Conservation (phyloP, 306 rosid genomes). For the Cucurbita ficifolia region DNA sequence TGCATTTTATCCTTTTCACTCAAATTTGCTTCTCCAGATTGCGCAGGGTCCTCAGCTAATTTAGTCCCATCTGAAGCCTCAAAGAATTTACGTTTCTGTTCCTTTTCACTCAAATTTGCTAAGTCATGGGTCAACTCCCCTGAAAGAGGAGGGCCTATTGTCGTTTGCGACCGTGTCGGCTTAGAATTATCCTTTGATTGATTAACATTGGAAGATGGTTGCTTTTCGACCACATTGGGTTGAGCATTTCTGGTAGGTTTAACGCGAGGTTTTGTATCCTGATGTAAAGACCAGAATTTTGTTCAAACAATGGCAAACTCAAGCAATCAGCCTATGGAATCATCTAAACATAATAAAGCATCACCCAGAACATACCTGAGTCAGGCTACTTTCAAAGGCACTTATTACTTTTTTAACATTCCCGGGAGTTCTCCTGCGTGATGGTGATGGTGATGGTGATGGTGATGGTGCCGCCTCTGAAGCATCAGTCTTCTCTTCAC, state of each 20-base stretch:
- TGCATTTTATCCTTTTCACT: slow-evolving; percentile 7
- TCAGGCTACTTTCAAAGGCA: slow-evolving; percentile 50
- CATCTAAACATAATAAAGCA: slow-evolving; percentile 5
- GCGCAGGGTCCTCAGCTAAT: too few relatives aligned
- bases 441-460: too few relatives aligned
- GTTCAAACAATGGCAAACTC: not conserved
- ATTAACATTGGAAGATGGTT: slow-evolving; percentile 9
- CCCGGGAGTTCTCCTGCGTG: slow-evolving; percentile 24
- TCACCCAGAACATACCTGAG: slow-evolving; percentile 41
- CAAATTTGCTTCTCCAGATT: slow-evolving; percentile 18
- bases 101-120: slow-evolving; percentile 3
- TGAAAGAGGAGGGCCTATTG: slow-evolving; percentile 3
- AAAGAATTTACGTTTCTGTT: slow-evolving; percentile 7
- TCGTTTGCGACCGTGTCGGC: slow-evolving; percentile 3
- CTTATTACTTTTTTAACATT: slow-evolving; percentile 55
- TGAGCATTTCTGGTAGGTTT: slow-evolving; percentile 29
- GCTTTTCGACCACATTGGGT: slow-evolving; percentile 11
- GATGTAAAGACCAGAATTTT: slow-evolving; percentile 14
- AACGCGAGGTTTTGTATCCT: slow-evolving; percentile 44
- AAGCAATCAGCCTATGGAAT: slow-evolving; percentile 4
- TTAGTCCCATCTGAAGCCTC: slow-evolving; percentile 1
- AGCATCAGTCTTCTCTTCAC: slow-evolving; percentile 8
- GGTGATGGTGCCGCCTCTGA: slow-evolving; percentile 9
- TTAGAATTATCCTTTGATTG: slow-evolving; percentile 7
- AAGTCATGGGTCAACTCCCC: slow-evolving; percentile 10